Conservation (phyloP, 78 protist species). For the Ministeria vibrans region DNA sequence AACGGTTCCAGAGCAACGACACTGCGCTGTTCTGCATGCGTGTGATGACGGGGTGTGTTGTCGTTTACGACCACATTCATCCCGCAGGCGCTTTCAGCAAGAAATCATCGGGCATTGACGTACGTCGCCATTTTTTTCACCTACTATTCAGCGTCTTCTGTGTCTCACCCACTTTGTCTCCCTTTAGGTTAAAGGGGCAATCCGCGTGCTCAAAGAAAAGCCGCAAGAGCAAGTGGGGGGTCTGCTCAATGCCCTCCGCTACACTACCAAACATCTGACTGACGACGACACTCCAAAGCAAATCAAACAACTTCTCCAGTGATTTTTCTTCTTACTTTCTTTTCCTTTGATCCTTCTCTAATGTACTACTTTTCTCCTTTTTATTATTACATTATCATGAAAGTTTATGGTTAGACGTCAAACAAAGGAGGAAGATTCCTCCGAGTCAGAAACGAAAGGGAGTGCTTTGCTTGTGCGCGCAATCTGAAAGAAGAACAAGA, state of each 20-base stretch:
- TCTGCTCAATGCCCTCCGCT: constrained; percentile 67
- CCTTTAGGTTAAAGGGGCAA: constrained; percentile 38
- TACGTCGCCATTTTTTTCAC: not conserved
- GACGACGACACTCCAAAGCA: constrained; percentile 28
- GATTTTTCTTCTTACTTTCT: not conserved
- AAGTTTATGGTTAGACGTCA: not conserved
- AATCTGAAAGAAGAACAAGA: too few species aligned
- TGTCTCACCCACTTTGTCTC: not conserved
- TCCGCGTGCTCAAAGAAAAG: constrained; percentile 46
- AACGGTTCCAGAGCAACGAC: constrained; percentile 37
- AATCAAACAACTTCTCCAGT: not conserved
- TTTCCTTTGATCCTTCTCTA: not conserved
- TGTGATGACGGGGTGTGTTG: constrained; percentile 65
- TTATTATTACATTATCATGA: not conserved
- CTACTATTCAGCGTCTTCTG: not conserved
- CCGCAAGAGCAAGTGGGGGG: constrained; percentile 34
- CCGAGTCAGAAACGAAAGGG: not conserved
- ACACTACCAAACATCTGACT: constrained; percentile 67
- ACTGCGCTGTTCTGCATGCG: constrained; percentile 62
- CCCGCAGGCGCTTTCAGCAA: constrained; percentile 65
- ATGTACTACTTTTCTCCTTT: not conserved
- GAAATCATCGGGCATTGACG: constrained; percentile 51
- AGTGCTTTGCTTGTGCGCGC: not conserved
- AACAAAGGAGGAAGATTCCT: too few species aligned
- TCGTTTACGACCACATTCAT: constrained; percentile 66